A percentile compares a stretch with the other conserved stretches of the same genome.
Evolutionary conservation across 2,329 filamentous ascomycete genomes (phyloP).

Genomic region (Claviceps quebecensis): DNA sequence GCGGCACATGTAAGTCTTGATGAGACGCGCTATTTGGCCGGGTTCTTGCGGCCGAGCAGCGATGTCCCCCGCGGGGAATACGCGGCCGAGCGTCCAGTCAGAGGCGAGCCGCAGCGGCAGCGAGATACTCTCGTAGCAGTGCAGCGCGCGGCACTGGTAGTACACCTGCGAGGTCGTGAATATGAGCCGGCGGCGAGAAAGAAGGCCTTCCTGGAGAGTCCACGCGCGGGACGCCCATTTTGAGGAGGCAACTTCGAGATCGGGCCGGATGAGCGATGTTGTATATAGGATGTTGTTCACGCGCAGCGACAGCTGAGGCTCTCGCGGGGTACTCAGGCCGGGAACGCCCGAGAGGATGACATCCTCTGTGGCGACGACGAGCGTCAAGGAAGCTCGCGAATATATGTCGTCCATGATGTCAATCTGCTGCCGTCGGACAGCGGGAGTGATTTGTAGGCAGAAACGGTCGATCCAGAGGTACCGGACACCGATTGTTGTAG

Average conservation of each 20-base stretch:
- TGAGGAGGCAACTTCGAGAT: constrained; percentile 21
- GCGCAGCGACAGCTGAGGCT: constrained; percentile 21
- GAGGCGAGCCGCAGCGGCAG: constrained; percentile 19
- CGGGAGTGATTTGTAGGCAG: constrained; percentile 17
- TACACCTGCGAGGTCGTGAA: constrained; percentile 24
- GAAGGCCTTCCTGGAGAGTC: constrained; percentile 24
- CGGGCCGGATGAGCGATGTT: constrained; percentile 21
- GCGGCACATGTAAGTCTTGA: constrained; percentile 19
- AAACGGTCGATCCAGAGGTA: constrained; percentile 26
- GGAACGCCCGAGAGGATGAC: constrained; percentile 18
- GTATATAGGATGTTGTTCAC: constrained; percentile 20
- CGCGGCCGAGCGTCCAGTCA: constrained; percentile 18
- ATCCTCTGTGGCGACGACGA: constrained; percentile 22
- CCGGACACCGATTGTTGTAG: constrained; percentile 18
- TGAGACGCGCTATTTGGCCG: constrained; percentile 14
- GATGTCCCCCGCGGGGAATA: constrained; percentile 14
- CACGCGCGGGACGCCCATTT: constrained; percentile 21
- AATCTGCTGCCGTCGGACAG: constrained; percentile 16
- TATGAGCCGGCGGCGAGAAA: constrained; percentile 21
- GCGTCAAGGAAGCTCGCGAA: constrained; percentile 17
- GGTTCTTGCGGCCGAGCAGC: constrained; percentile 8
- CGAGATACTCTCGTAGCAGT: constrained; percentile 24
- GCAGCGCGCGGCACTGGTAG: constrained; percentile 23
- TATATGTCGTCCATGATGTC: constrained; percentile 22
- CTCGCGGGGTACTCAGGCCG: constrained; percentile 19